Conservation (phyloP, 352 stramenopile species). For the Pythium sp. region DNA sequence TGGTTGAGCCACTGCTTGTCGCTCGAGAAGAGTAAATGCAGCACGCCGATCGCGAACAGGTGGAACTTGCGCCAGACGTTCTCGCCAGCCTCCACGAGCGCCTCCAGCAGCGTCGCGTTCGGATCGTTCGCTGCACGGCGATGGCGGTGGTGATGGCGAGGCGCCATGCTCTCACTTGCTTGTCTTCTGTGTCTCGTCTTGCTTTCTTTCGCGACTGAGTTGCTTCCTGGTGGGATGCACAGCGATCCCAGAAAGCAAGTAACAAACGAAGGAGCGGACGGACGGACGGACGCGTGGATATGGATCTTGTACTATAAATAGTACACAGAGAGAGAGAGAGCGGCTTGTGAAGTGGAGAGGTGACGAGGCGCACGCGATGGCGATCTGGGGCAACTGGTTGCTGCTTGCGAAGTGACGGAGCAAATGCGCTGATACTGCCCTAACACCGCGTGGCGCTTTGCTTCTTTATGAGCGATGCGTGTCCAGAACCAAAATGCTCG, state of each 20-base stretch:
- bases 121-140: constrained; percentile 6
- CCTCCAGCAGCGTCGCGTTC: constrained; percentile 24
- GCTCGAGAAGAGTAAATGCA: constrained; percentile 76
- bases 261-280: background rate
- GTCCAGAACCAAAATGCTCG: background rate
- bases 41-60: constrained; percentile 51
- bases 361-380: background rate
- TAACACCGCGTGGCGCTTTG: no score
- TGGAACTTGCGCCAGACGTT: constrained; percentile 64
- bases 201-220: background rate
- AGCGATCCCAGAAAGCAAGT: background rate
- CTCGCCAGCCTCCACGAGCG: constrained; percentile 29
- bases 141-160: background rate
- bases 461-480: background rate
- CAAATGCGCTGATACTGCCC: no score
- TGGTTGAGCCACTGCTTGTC: constrained; percentile 48
- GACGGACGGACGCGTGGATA: background rate
- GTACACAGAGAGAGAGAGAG: background rate
- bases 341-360: background rate
- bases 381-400: no score
- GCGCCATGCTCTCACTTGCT: background rate
- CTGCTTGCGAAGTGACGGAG: background rate
- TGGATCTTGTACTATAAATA: constrained; percentile 1
- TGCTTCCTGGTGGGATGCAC: background rate
- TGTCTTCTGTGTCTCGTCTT: background rate